phyloP scores from a whole-genome alignment of 116 monocot genomes.

The Dioscorea cayenensis region DNA sequence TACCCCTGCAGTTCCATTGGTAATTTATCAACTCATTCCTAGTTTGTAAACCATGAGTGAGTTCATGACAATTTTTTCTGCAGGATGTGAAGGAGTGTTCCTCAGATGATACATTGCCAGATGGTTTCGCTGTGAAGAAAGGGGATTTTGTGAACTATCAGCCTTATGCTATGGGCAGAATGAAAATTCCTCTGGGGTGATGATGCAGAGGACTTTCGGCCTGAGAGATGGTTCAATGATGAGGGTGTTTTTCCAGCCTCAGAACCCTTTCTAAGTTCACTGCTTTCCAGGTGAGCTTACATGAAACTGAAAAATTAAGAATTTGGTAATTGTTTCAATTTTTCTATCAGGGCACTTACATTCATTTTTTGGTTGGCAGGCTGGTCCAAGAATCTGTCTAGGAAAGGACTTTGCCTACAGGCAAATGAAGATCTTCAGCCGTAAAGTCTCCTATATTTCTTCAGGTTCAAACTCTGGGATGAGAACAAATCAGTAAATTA shows the following conservation, averaged over 20 bases:
- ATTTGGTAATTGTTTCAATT: background rate
- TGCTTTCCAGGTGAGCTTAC: conserved; percentile 29
- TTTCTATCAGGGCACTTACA: background rate
- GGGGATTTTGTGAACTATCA: conserved; percentile 38
- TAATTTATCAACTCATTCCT: background rate
- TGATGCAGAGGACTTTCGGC: conserved; percentile 47
- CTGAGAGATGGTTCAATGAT: conserved; percentile 43
- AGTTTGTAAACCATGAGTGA: no score
- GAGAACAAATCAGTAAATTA: conserved; percentile 3
- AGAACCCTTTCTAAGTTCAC: conserved; percentile 57
- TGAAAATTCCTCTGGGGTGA: conserved; percentile 61
- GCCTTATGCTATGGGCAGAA: conserved; percentile 62
- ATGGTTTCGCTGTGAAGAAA: conserved; percentile 38
- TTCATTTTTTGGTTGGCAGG: conserved; percentile 16
- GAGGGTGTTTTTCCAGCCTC: conserved; percentile 29
- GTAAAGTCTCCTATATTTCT: conserved; percentile 24
- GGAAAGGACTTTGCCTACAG: conserved; percentile 63
- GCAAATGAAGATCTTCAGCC: conserved; percentile 55
- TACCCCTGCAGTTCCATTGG: conserved; percentile 37
- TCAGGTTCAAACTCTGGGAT: conserved; percentile 28
- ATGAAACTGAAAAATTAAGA: no score
- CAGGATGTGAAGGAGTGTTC: conserved; percentile 39
- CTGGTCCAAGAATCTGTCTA: conserved; percentile 52
- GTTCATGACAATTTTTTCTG: no score
- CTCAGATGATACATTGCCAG: conserved; percentile 42